A percentile compares a stretch with the other conserved stretches of the same genome.
phyloP scores from a whole-genome alignment of 208 protist genomes.

The Acanthamoeba castellanii region DNA sequence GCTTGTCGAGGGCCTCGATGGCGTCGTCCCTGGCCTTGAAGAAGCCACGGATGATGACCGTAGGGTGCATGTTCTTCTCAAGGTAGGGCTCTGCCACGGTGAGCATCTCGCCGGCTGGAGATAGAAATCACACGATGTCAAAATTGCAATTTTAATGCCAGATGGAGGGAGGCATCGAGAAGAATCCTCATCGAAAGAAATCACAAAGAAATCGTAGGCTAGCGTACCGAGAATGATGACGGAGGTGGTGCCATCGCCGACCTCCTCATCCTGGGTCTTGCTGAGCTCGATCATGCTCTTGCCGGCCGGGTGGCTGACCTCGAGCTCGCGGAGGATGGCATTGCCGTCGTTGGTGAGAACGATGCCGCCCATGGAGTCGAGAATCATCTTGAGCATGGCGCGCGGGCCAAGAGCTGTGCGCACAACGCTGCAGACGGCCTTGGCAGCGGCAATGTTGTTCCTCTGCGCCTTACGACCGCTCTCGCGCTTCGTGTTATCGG shows the following conservation, averaged over 20 bases:
- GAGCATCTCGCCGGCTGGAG: constrained; percentile 98
- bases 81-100: constrained; percentile 97
- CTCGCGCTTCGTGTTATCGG: constrained; percentile 97
- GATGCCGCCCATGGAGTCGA: constrained; percentile 99
- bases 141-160: background rate
- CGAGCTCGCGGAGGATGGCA: constrained; percentile 99
- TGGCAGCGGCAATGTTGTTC: constrained; percentile 98
- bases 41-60: constrained; percentile 98
- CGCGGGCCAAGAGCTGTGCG: constrained; percentile 98
- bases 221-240: constrained; percentile 96
- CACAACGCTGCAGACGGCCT: constrained; percentile 99
- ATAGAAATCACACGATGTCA: background rate
- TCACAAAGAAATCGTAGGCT: too few relatives aligned
- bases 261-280: constrained; percentile 99
- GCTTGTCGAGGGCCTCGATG: constrained; percentile 94
- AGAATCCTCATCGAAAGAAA: too few relatives aligned
- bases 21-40: constrained; percentile 97
- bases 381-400: constrained; percentile 99
- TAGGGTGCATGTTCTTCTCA: constrained; percentile 98
- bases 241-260: constrained; percentile 99
- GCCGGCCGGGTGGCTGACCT: constrained; percentile 99
- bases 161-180: too few relatives aligned
- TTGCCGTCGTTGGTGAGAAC: constrained; percentile 99
- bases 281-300: constrained; percentile 99
- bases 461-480: constrained; percentile 98